Evolutionary conservation across 2,329 filamentous ascomycete genomes (phyloP), one percentile per base, ranked within the genome.

Genomic region (Claviceps digitariae): DNA sequence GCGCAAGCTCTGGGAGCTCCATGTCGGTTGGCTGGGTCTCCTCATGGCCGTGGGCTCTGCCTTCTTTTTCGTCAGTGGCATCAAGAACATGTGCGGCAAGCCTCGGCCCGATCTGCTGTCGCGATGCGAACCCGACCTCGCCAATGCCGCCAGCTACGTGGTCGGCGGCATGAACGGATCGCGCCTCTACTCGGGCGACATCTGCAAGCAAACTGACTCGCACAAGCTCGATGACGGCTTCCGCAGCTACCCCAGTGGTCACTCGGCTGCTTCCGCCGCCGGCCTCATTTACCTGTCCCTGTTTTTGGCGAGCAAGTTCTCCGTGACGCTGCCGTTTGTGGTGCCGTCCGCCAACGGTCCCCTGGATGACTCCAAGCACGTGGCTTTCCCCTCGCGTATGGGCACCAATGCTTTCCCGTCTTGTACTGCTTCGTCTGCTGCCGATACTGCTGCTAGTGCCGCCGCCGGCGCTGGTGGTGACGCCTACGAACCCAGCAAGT

Each of bases 1-100:
- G 64, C 79, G 87, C 58, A 95, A 93, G 70, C 67, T 95, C 1
- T 96, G 91, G 90, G 90, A 96, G 67, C 82, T 87, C 66, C 89
- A 96, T 64, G 82, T 82, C 2, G 90, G 87, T 55, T 88, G 85
- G 81, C 81, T 95, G 62, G 90, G 90, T 0, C 75, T 95, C 2
- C 87, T 76, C 1, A 73, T 95, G 20, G 81, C 86, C 2, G 72
- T 89, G 10, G 81, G 83, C 2, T 74, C 80, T 2, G 78, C 86
- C 4, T 94, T 86, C 72, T 82, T 93, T 67, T 82, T 94, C 61
- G 91, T 90, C 1, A 83, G 88, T 61, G 87, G 85, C 50, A 82
- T 95, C 75, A 96, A 96, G 76, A 88, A 84, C 62, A 71, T 82
- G 48, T 82, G 81, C 56, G 81, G 81, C 58, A 79, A 82, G 58